These are phyloP conservation scores for Sporothrix inflata DNA, from an alignment of 2,329 filamentous ascomycete genomes.

Conservation along the genomic window DNA sequence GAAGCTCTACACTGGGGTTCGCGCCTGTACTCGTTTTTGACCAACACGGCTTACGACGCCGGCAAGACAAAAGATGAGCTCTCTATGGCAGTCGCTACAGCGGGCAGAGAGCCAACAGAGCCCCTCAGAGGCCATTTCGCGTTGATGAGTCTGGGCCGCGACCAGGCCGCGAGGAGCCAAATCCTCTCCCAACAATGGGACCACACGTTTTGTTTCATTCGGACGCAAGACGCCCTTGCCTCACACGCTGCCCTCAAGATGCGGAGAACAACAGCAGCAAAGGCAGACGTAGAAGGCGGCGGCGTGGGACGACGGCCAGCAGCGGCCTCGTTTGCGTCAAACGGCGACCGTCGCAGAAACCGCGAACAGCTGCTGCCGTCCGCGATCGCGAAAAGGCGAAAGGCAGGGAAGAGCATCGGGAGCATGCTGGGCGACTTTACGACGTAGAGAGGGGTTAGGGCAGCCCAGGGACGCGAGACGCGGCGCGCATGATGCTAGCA, in stretches of 20 bases:
- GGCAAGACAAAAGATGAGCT: background rate
- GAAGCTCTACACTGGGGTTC: conserved; percentile 19
- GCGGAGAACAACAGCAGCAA: background rate
- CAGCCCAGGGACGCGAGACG: background rate
- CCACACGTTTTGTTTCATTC: conserved; percentile 2
- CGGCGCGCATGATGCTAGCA: background rate
- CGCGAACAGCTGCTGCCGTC: background rate
- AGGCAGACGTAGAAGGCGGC: too few relatives aligned
- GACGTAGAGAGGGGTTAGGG: background rate
- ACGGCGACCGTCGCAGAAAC: background rate
- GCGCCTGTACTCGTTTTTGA: conserved; percentile 25
- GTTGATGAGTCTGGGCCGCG: conserved; percentile 18
- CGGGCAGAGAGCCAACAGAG: background rate
- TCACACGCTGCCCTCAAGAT: background rate
- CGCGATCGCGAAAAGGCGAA: background rate
- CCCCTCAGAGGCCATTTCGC: conserved; percentile 2
- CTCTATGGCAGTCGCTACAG: background rate
- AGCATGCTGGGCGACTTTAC: conserved; percentile 12
- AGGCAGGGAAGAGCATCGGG: background rate
- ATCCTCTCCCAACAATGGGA: background rate
- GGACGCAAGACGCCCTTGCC: background rate
- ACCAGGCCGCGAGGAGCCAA: background rate
- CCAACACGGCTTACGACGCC: background rate
- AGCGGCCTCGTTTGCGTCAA: background rate
- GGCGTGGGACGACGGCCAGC: too few relatives aligned